Percentiles rank a stretch among this genome's conserved stretches.
These are phyloP conservation scores for Torulaspora maleeae DNA, from an alignment of 805 yeast genomes.

Conservation along the genomic window DNA sequence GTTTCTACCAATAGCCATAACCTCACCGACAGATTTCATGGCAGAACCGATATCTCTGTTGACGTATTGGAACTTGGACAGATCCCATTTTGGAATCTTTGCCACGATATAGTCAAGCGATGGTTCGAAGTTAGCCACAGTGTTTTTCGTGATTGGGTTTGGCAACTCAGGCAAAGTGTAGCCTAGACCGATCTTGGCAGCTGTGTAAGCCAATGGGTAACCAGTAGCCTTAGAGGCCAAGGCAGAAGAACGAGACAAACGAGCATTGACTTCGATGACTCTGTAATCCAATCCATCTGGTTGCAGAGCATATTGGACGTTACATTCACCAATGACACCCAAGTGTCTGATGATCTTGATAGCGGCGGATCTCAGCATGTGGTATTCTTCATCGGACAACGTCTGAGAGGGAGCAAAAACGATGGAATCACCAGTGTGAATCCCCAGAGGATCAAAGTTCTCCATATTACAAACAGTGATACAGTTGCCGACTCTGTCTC, in stretches of 20 bases:
- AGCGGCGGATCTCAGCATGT: slow-evolving; percentile 96
- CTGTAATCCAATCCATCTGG: slow-evolving; percentile 95
- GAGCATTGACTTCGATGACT: slow-evolving; percentile 95
- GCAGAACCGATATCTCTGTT: slow-evolving; percentile 90
- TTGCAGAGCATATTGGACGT: slow-evolving; percentile 93
- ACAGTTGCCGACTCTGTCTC: slow-evolving; percentile 95
- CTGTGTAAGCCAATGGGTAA: slow-evolving; percentile 96
- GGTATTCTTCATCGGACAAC: slow-evolving; percentile 92
- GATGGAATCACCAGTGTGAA: slow-evolving; percentile 98
- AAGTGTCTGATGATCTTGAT: slow-evolving; percentile 94
- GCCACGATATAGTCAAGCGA: slow-evolving; percentile 94
- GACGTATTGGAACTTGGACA: slow-evolving; percentile 91
- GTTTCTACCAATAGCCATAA: slow-evolving; percentile 97
- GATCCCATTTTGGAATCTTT: slow-evolving; percentile 98
- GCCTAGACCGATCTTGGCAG: slow-evolving; percentile 94
- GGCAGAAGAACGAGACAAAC: slow-evolving; percentile 95
- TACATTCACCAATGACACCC: slow-evolving; percentile 99
- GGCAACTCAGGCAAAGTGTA: slow-evolving; percentile 93
- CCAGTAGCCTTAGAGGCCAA: slow-evolving; percentile 98
- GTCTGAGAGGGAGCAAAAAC: slow-evolving; percentile 99
- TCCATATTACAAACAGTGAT: slow-evolving; percentile 99
- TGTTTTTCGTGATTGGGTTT: slow-evolving; percentile 93
- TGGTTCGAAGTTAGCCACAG: slow-evolving; percentile 96
- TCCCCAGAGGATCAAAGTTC: slow-evolving; percentile 96
- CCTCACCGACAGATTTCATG: slow-evolving; percentile 99